These are phyloP conservation scores for Aspergillus asperescens DNA, from an alignment of 495 filamentous ascomycete genomes.

Conservation along the genomic window DNA sequence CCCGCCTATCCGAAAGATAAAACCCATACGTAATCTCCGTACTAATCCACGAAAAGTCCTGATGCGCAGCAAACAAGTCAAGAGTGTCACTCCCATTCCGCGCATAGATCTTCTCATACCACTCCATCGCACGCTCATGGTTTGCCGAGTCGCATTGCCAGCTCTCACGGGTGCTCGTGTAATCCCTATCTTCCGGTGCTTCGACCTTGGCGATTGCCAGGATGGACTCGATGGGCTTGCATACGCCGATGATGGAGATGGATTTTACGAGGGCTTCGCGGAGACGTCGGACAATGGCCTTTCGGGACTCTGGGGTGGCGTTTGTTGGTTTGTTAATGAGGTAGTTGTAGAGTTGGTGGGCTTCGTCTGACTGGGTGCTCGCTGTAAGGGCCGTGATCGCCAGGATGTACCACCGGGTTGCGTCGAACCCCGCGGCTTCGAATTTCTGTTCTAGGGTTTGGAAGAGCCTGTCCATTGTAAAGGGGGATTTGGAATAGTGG, in stretches of 20 bases:
- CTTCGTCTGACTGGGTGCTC: neutral
- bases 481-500: neutral
- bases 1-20: neutral
- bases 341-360: neutral
- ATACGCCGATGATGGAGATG: neutral
- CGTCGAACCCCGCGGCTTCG: neutral
- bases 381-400: neutral
- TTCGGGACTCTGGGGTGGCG: neutral
- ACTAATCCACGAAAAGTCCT: neutral
- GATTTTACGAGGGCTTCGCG: conserved; percentile 1
- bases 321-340: neutral
- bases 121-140: neutral
- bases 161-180: neutral
- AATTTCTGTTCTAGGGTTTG: neutral
- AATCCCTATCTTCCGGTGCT: neutral
- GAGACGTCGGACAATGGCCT: neutral
- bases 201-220: neutral
- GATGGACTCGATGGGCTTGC: neutral
- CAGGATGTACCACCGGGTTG: neutral
- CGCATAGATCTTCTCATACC: neutral
- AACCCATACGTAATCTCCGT: neutral
- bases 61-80: neutral
- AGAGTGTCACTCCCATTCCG: neutral
- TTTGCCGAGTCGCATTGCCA: neutral
- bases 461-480: neutral